Conservation (phyloP, 1,284 basidiomycete species). For the Caloboletus firmus region DNA sequence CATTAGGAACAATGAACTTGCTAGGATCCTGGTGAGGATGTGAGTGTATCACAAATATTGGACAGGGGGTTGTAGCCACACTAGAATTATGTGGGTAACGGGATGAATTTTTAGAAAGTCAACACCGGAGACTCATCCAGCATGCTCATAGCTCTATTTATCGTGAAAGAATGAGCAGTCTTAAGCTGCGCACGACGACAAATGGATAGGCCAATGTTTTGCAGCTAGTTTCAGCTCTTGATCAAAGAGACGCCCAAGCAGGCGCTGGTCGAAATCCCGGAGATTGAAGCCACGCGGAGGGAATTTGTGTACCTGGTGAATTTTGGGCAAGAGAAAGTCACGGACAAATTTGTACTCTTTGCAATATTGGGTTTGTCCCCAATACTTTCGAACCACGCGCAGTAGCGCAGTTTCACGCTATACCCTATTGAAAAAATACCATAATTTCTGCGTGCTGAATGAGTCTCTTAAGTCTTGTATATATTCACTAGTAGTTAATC, state of each 20-base stretch:
- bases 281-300: background rate
- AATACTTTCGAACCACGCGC: slow-evolving; percentile 14
- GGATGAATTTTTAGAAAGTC: no score
- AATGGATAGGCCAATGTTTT: no score
- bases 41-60: no score
- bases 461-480: background rate
- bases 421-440: background rate
- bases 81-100: no score
- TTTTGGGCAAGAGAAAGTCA: background rate
- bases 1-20: no score
- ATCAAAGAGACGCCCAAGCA: background rate
- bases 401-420: background rate
- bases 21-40: no score
- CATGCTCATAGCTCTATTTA: background rate
- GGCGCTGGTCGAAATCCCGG: no score
- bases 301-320: background rate
- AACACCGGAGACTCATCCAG: no score
- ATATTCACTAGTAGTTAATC: background rate
- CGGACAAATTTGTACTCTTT: background rate
- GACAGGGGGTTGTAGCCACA: no score
- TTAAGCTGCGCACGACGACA: background rate
- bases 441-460: background rate
- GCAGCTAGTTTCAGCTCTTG: background rate
- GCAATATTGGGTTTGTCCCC: slow-evolving; percentile 16
- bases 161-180: background rate